Evolutionary conservation across 2,329 filamentous ascomycete genomes (phyloP).

Genomic region (Penicillium freii): DNA sequence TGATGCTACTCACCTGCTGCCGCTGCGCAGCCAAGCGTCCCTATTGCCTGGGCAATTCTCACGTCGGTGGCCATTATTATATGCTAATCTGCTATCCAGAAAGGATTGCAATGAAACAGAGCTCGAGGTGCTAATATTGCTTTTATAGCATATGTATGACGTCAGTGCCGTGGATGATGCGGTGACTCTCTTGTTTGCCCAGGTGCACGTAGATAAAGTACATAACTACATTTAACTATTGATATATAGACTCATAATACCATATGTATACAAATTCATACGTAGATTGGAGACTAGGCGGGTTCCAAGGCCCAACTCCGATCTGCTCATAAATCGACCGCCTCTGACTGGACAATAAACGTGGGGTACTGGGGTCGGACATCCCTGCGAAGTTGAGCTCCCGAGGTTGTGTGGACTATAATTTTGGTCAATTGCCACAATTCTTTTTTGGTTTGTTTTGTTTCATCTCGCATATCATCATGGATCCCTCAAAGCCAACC

Average conservation of each 20-base stretch:
- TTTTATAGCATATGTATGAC: background rate
- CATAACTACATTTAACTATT: too few relatives aligned
- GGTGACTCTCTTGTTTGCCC: background rate
- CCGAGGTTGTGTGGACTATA: conserved; percentile 2
- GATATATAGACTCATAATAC: background rate
- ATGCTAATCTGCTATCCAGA: background rate
- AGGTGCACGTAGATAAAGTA: background rate
- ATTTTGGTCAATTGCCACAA: background rate
- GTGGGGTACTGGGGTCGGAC: conserved; percentile 11
- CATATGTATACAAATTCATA: background rate
- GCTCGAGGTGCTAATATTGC: background rate
- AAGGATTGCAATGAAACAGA: background rate
- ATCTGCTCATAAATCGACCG: conserved; percentile 6
- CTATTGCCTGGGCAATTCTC: conserved; percentile 12
- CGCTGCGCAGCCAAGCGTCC: conserved; percentile 8
- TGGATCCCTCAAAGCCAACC: conserved; percentile 26
- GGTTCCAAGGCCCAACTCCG: conserved; percentile 14
- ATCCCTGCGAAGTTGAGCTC: conserved; percentile 2
- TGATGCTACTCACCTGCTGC: conserved; percentile 6
- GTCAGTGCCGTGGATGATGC: background rate
- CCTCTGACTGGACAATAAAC: conserved; percentile 7
- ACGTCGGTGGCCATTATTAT: conserved; percentile 4
- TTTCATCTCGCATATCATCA: conserved; percentile 7
- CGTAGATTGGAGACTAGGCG: background rate
- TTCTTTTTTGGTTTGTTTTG: background rate